These are phyloP conservation scores for Colletotrichum sp. DNA, from an alignment of 2,329 filamentous ascomycete genomes.

Conservation along the genomic window DNA sequence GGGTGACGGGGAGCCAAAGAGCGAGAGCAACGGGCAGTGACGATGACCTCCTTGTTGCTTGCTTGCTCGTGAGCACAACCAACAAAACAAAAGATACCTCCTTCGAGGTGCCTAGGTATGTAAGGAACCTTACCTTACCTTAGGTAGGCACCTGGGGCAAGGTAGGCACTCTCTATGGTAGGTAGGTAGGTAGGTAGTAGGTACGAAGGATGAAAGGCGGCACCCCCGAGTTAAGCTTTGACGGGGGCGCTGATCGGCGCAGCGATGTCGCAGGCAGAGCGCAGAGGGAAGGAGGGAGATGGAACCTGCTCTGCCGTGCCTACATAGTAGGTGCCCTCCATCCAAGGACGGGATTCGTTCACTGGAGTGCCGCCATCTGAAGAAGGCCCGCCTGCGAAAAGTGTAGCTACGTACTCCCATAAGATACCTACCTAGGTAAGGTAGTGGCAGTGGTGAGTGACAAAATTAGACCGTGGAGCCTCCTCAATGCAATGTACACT, in stretches of 20 bases:
- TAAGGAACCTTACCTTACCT: not conserved
- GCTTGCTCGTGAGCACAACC: not conserved
- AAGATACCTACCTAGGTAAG: too few species aligned
- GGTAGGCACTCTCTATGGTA: not conserved
- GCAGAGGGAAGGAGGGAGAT: not conserved
- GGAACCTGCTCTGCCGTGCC: too few species aligned
- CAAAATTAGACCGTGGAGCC: conserved; percentile 3
- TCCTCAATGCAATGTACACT: not conserved
- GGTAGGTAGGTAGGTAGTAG: not conserved
- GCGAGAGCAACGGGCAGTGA: not conserved
- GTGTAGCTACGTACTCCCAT: too few species aligned
- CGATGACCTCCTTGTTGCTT: not conserved
- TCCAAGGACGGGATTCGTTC: not conserved
- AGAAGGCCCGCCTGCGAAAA: not conserved
- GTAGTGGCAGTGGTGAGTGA: not conserved
- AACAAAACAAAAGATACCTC: not conserved
- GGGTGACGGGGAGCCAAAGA: not conserved
- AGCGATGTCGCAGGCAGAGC: conserved; percentile 15
- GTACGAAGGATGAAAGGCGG: not conserved
- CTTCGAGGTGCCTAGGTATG: not conserved
- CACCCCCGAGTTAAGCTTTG: conserved; percentile 15
- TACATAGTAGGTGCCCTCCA: too few species aligned
- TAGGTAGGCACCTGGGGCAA: not conserved
- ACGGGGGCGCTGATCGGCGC: conserved; percentile 14
- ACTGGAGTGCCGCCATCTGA: conserved; percentile 1